Base-by-base conservation (phyloP, 1,139 yeast species). In the Suhomyces coccinellae region DNA sequence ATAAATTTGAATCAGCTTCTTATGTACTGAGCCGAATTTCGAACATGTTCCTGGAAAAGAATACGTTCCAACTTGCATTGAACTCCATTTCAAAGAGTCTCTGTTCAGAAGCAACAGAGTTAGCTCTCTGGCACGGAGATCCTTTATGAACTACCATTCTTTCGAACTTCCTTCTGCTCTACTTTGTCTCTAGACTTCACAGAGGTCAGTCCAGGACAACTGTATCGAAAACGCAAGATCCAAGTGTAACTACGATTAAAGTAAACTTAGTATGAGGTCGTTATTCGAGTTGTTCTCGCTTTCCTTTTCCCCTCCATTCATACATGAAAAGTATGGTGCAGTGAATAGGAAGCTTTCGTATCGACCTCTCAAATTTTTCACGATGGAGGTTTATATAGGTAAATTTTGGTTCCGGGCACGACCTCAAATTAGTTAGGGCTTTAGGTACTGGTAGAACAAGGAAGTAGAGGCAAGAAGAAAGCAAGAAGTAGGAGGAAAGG, bases 321-420 rank as follows among this genome's bases (percentile, higher is more conserved):
- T 62, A 71, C 77, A 76, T 63, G 41, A 50, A 50, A 51, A 52
- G 67, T 67, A 68, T 67, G 79, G 79, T 75, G 80, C 81, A 77
- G 82, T 77, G 81, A 77, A 77, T 77, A 73, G 81, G 75, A 70
- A 66, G 79, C 82, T 61, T 71, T 71, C 78, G 80, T 75, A 75
- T 76, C 80, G 66, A 64, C 62, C 67, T 60, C 54, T 32, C 14
- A 44, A 45, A 38, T 7, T 31, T 35, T 38, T 40, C 33, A 17
- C 35, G 41, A 28, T 32, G 41, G 33, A 13, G 34, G 36, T 31
- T 43, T 45, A 36, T 46, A 40, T 42, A 40, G 36, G 16, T 14
- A 16, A 16, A 6, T 3, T n/a, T n/a, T 31, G 34, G 43, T 14
- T 2, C 8, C 8, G 41, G 16, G 28, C 45, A 37, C 45, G 29